Base-by-base conservation (phyloP, 306 rosid genomes). In the Adenanthera pavonina region DNA sequence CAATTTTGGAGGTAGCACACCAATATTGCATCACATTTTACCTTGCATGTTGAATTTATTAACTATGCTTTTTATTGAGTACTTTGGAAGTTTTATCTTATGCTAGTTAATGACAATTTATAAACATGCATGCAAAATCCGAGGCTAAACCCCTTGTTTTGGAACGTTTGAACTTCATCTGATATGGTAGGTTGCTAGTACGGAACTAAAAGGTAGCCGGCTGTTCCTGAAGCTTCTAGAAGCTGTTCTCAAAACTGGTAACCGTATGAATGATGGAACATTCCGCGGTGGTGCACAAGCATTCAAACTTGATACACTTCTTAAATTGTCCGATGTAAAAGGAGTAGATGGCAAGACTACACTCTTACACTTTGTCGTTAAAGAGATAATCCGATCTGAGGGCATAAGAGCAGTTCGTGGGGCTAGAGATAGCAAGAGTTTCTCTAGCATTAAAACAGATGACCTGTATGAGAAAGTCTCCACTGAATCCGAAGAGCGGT, bases 161-260 rank as follows among this genome's bases (percentile, higher is more conserved):
- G 38, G 16, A 59, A 59, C 30, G 25, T 59, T 13, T 61, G 6
- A 19, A n/a, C 51, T 17, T 67, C 71, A 17, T 91, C 38, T 83
- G 76, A 52, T 78, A 49, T 75, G 81, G 79, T 86, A 96, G 99
- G 86, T 92, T 82, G 99, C 99, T 74, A 93, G 97, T 82, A 86
- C 86, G 87, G 97, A 96, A 84, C 91, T 96, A 48, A 87, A 86
- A 80, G 90, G 71, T 83, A 96, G 97, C 88, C 66, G 99, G 85
- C 87, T 96, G 76, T 96, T 96, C 88, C 97, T 92, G 84, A 96
- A 96, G 82, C 97, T 93, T 85, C 91, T 96, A 48, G 99, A 96
- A 92, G 99, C 99, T 60, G 99, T 96, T 89, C 97, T 96, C 51
- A 96, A 96, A 86, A 96, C 99, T n/a, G 99, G 99, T n/a, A 96